A percentile compares a stretch with the other conserved stretches of the same genome.
Conservation (phyloP, 768 basidiomycete genomes). For the Amanita inopinata region DNA sequence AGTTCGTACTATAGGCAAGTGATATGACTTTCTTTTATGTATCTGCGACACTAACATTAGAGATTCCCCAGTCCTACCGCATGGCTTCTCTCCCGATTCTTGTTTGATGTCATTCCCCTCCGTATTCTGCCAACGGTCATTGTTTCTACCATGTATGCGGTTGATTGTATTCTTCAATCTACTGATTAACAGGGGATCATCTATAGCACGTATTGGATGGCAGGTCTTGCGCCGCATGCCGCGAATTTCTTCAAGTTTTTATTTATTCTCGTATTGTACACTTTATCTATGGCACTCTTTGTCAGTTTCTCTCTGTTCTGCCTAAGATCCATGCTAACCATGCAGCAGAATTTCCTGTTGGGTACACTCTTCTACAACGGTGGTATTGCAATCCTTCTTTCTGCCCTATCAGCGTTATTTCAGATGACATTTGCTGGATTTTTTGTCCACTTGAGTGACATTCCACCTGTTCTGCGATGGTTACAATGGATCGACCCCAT, state of each 20-base stretch:
- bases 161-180: constrained; percentile 5
- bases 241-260: constrained; percentile 92
- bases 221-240: constrained; percentile 70
- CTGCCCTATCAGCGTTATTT: constrained; percentile 64
- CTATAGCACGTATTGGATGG: constrained; percentile 87
- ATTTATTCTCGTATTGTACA: constrained; percentile 79
- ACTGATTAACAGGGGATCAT: neutral
- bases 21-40: neutral
- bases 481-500: constrained; percentile 84
- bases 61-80: constrained; percentile 56
- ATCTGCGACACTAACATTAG: constrained; percentile 1
- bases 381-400: constrained; percentile 84
- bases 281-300: constrained; percentile 78
- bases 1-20: constrained; percentile 72
- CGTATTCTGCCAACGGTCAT: constrained; percentile 84
- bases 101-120: constrained; percentile 86
- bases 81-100: constrained; percentile 81
- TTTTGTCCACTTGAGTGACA: constrained; percentile 78
- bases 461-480: constrained; percentile 91
- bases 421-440: constrained; percentile 90
- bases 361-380: constrained; percentile 78
- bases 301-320: constrained; percentile 33
- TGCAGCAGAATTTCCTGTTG: constrained; percentile 74
- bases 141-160: constrained; percentile 68
- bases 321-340: neutral